phyloP scores from a whole-genome alignment of 1,139 yeast species.

The Casaregolazyma suthepensis region DNA sequence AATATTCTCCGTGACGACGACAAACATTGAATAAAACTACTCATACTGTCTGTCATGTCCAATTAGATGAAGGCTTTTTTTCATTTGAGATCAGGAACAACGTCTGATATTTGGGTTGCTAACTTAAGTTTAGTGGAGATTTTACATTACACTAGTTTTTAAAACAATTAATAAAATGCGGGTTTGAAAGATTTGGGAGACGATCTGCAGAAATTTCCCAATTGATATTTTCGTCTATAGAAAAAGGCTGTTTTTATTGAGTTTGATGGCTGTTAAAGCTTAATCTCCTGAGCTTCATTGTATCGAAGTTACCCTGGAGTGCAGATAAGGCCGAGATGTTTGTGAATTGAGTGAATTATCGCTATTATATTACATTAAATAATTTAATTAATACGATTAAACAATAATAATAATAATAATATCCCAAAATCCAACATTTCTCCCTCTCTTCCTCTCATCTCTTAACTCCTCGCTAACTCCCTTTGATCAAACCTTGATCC shows the following conservation, averaged over 20 bases:
- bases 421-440: no score
- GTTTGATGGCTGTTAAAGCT: neutral
- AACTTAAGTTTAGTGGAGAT: neutral
- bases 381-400: no score
- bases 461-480: no score
- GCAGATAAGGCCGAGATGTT: no score
- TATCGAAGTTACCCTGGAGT: neutral
- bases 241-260: neutral
- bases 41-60: slow-evolving; percentile 16
- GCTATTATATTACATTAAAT: no score
- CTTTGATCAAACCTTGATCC: no score
- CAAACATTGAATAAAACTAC: slow-evolving; percentile 55
- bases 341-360: no score
- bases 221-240: neutral
- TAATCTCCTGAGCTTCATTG: neutral
- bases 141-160: neutral
- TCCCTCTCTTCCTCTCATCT: no score
- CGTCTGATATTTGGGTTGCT: neutral
- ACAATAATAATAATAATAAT: no score
- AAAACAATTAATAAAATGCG: no score
- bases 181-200: neutral
- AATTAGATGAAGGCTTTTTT: neutral
- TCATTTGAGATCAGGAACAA: neutral
- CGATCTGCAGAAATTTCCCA: no score
- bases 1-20: slow-evolving; percentile 50